phyloP scores from a whole-genome alignment of 306 rosid genomes.

The Mucuna pruriens region DNA sequence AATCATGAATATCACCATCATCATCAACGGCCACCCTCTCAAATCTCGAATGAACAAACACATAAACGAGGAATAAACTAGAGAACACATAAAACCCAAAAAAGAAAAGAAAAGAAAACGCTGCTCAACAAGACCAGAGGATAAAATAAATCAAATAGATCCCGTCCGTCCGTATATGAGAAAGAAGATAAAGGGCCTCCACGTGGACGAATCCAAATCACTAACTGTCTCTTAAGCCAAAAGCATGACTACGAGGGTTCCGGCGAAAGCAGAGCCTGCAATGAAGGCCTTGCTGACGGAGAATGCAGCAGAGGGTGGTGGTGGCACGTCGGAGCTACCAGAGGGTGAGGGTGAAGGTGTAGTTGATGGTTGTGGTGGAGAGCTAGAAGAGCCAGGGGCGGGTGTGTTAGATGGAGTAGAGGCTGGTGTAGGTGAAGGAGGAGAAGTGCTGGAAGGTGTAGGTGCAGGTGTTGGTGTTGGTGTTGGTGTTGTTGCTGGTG shows the following conservation, averaged over 20 bases:
- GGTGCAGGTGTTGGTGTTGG: constrained; percentile 43
- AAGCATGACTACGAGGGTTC: constrained; percentile 59
- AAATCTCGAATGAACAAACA: constrained; percentile 50
- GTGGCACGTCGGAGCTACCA: background rate
- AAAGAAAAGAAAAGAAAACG: background rate
- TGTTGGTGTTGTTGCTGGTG: constrained; percentile 38
- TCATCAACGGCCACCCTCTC: constrained; percentile 35
- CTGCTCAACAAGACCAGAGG: constrained; percentile 31
- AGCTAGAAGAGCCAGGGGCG: background rate
- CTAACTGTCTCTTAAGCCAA: constrained; percentile 54
- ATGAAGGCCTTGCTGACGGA: constrained; percentile 51
- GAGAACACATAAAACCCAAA: background rate
- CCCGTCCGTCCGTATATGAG: constrained; percentile 57
- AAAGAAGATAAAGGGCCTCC: constrained; percentile 51
- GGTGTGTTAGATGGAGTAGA: constrained; percentile 19
- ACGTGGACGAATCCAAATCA: constrained; percentile 38
- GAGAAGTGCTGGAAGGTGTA: constrained; percentile 21
- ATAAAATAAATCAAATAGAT: constrained; percentile 54
- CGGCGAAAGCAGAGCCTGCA: constrained; percentile 69
- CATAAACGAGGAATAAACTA: constrained; percentile 33
- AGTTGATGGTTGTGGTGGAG: constrained; percentile 36
- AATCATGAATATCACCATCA: constrained; percentile 16
- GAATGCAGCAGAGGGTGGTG: constrained; percentile 49
- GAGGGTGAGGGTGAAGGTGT: constrained; percentile 34
- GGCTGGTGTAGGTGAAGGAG: constrained; percentile 21